Evolutionary conservation across 768 basidiomycete species (phyloP).

Genomic region (Tricholoma sp.): DNA sequence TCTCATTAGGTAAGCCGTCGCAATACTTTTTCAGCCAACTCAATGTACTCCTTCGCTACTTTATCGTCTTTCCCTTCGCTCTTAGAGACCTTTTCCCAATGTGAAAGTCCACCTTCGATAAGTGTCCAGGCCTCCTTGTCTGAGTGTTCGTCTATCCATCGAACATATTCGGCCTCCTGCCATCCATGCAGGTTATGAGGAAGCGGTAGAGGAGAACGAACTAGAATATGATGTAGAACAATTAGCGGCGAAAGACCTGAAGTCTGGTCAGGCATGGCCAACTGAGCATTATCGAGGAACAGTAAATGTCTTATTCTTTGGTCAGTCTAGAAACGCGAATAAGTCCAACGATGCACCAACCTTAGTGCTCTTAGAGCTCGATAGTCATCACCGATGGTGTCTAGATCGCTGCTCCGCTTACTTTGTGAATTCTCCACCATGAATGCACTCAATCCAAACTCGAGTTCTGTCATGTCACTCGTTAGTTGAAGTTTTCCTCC

Average conservation of each 20-base stretch:
- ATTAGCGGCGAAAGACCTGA: constrained; percentile 79
- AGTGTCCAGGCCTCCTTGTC: constrained; percentile 76
- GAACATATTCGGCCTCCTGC: constrained; percentile 94
- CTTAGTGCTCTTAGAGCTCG: constrained; percentile 79
- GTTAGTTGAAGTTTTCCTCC: constrained; percentile 91
- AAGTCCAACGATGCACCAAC: constrained; percentile 35
- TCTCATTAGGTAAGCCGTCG: constrained; percentile 23
- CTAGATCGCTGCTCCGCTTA: constrained; percentile 62
- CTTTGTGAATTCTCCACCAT: constrained; percentile 51
- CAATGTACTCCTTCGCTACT: constrained; percentile 55
- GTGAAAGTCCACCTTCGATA: constrained; percentile 69
- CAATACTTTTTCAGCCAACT: constrained; percentile 65
- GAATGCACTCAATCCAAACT: constrained; percentile 86
- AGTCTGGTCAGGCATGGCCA: constrained; percentile 65
- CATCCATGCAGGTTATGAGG: constrained; percentile 90
- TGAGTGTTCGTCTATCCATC: constrained; percentile 91
- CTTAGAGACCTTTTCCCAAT: constrained; percentile 73
- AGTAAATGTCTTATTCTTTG: constrained; percentile 63
- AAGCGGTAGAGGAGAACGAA: constrained; percentile 79
- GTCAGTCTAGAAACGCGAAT: constrained; percentile 2
- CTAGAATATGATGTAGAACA: constrained; percentile 88
- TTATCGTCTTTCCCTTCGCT: constrained; percentile 43
- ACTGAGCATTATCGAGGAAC: constrained; percentile 75
- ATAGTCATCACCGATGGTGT: constrained; percentile 84
- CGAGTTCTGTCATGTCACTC: constrained; percentile 94